These are phyloP conservation scores for Caloboletus firmus DNA, from an alignment of 1,284 basidiomycete genomes.

Conservation along the genomic window DNA sequence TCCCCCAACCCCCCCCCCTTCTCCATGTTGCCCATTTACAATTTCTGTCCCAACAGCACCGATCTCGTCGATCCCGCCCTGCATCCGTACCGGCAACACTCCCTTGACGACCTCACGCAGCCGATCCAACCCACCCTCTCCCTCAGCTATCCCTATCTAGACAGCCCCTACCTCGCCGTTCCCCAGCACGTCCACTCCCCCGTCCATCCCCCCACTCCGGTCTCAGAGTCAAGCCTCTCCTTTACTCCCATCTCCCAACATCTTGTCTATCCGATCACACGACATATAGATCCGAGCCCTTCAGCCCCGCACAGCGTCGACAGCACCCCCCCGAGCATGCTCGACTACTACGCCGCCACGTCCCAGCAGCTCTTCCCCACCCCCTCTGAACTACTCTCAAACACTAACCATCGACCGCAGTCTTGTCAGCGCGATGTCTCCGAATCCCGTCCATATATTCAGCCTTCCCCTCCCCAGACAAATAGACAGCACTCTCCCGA, in stretches of 20 bases:
- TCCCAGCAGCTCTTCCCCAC: slow-evolving; percentile 56
- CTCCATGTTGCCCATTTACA: slow-evolving; percentile 15
- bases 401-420: slow-evolving; percentile 34
- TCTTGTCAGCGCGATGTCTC: neutral
- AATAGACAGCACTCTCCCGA: slow-evolving; percentile 20
- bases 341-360: slow-evolving; percentile 23
- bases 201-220: slow-evolving; percentile 1
- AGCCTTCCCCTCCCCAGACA: slow-evolving; percentile 16
- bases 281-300: neutral
- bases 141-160: slow-evolving; percentile 17
- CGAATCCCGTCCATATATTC: slow-evolving; percentile 4
- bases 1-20: no score
- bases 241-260: slow-evolving; percentile 16
- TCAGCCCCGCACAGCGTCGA: neutral
- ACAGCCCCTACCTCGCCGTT: slow-evolving; percentile 1
- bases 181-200: slow-evolving; percentile 3
- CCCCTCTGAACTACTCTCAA: slow-evolving; percentile 59
- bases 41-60: slow-evolving; percentile 3
- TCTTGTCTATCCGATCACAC: slow-evolving; percentile 11
- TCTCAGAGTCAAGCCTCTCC: slow-evolving; percentile 6
- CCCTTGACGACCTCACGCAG: neutral
- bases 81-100: neutral
- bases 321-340: slow-evolving; percentile 1
- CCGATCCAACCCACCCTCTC: neutral
- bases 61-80: slow-evolving; percentile 9